Base-by-base conservation (phyloP, 257 asterid species). In the Forsythia suspensa region DNA sequence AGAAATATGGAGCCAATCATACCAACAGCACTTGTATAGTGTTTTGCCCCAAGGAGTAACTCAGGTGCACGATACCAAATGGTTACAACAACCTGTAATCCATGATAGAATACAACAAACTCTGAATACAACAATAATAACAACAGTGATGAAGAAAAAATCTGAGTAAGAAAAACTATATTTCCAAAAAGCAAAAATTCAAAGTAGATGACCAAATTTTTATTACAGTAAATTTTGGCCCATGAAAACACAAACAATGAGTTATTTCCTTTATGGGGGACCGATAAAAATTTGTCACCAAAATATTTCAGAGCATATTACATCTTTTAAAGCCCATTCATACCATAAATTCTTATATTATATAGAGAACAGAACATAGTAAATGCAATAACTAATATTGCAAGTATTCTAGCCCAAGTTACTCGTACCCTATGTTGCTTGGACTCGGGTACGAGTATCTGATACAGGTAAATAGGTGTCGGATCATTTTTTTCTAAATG, bases 11-110 rank as follows among this genome's bases (percentile, higher is more conserved):
- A 36, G 70, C 44, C 43, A 67, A 79, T 75, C 90, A 76, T 91
- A 95, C 99, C 99, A 81, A 95, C 99, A 77, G 99, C 97, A 90
- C 97, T 93, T 55, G 99, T 95, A 80, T 95, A 95, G 88, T 95
- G 99, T 76, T 92, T 95, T 52, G 98, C 94, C 63, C 99, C 99
- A 79, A 95, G 97, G 72, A 95, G 97, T 81, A 95, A 85, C 90
- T 95, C 99, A 63, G 99, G 99, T 8, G 99, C 98, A 80, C 99
- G 99, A 87, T 95, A 95, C 99, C 99, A 95, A 78, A 95, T 95
- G 72, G 99, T 95, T 83, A 95, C 98, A 41, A 95, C 99, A 86
- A 95, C 99, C 99, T 95, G 85, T 76, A 80, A 87, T 74, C 80
- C 52, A 83, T 77, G 85, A 80, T 59, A 68, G 72, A 69, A 34